A percentile compares a stretch with the other conserved stretches of the same genome.
These are phyloP conservation scores for Penicillium cataractarum DNA, from an alignment of 495 filamentous ascomycete species.

Conservation along the genomic window DNA sequence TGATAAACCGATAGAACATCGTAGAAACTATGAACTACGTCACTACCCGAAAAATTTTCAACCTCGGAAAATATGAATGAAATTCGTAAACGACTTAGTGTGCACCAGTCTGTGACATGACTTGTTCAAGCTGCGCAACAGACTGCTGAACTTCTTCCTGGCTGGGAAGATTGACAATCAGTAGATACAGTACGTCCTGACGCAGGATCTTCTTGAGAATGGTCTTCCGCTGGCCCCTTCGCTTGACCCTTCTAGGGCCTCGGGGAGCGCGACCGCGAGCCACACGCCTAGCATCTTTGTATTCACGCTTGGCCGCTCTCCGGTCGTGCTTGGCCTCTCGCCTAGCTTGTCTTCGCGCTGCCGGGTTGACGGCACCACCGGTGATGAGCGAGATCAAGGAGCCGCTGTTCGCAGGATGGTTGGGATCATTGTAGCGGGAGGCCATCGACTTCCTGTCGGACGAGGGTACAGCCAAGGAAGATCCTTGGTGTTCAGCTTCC, in stretches of 20 bases:
- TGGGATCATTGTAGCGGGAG: constrained; percentile 24
- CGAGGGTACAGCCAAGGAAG: constrained; percentile 6
- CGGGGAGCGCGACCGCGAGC: constrained; percentile 10
- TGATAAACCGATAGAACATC: neutral
- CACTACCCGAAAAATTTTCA: neutral
- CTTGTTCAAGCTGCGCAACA: constrained; percentile 10
- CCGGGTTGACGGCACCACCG: constrained; percentile 15
- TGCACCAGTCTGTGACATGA: neutral
- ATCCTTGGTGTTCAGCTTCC: constrained; percentile 16
- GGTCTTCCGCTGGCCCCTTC: constrained; percentile 5
- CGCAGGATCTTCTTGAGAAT: constrained; percentile 16
- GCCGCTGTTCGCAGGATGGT: constrained; percentile 23
- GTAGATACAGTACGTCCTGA: constrained; percentile 14
- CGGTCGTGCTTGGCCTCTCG: neutral
- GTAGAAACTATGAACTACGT: neutral
- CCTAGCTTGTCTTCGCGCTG: constrained; percentile 2
- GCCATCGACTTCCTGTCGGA: neutral
- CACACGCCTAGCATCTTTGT: constrained; percentile 10
- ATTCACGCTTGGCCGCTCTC: neutral
- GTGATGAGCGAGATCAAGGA: constrained; percentile 18
- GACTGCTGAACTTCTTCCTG: constrained; percentile 14
- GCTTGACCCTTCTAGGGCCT: constrained; percentile 9
- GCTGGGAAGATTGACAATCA: constrained; percentile 11
- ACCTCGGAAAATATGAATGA: neutral
- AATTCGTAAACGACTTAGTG: neutral